A percentile compares a stretch with the other conserved stretches of the same genome.
Evolutionary conservation across 225 moss, liverwort and hornwort genomes (phyloP).

Genomic region (Rhytidiadelphus loreus): DNA sequence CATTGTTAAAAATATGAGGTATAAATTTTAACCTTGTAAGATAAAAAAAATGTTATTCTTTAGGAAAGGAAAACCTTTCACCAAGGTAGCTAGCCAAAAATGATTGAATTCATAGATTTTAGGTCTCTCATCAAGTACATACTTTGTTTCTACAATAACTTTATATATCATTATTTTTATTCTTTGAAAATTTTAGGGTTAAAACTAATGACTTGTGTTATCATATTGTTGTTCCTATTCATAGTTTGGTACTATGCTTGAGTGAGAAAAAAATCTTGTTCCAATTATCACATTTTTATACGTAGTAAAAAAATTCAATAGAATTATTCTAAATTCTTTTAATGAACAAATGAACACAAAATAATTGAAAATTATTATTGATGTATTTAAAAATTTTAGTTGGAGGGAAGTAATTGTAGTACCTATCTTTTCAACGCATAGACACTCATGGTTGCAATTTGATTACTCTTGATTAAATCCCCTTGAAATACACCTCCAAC

Average conservation of each 20-base stretch:
- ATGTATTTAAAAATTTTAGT: background rate
- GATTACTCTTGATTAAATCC: too few species aligned
- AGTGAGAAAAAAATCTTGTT: background rate
- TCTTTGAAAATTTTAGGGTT: background rate
- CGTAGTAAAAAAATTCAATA: background rate
- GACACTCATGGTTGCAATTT: too few species aligned
- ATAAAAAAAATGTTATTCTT: background rate
- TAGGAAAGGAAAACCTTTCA: background rate
- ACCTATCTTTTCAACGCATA: too few species aligned
- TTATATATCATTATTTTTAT: background rate
- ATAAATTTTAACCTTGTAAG: background rate
- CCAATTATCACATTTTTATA: background rate
- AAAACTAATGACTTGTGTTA: background rate
- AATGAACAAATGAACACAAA: background rate
- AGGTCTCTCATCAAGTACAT: background rate
- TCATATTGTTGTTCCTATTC: too few species aligned
- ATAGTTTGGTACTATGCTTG: fast-evolving
- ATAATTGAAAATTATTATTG: background rate
- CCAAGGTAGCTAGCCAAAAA: background rate
- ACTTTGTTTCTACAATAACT: background rate
- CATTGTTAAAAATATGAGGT: background rate
- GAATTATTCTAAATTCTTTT: background rate
- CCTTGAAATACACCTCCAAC: too few species aligned
- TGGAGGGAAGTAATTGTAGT: background rate
- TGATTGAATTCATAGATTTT: fast-evolving